Evolutionary conservation across 2,329 filamentous ascomycete genomes (phyloP).

Genomic region (Metarhizium sp.): DNA sequence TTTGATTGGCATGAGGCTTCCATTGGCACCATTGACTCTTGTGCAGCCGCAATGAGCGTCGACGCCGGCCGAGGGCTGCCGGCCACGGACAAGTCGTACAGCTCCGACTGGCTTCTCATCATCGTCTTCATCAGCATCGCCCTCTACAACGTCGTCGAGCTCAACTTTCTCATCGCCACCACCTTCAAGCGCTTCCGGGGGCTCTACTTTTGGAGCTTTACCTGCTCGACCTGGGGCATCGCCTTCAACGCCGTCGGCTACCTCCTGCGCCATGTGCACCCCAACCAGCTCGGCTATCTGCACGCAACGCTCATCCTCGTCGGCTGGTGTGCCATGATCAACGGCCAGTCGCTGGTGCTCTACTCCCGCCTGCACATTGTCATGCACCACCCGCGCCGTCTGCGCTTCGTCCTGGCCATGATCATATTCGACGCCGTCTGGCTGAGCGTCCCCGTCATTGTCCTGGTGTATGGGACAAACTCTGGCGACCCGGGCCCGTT

Average conservation of each 20-base stretch:
- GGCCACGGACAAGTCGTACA: background rate
- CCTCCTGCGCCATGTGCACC: slow-evolving; percentile 27
- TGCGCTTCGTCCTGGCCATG: slow-evolving; percentile 44
- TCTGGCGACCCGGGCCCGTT: slow-evolving; percentile 15
- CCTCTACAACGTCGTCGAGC: slow-evolving; percentile 19
- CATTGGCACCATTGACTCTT: background rate
- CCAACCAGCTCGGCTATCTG: slow-evolving; percentile 7
- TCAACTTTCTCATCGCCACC: slow-evolving; percentile 16
- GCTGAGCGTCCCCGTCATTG: slow-evolving; percentile 42
- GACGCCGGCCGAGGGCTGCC: background rate
- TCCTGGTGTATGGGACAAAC: slow-evolving; percentile 45
- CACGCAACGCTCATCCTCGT: slow-evolving; percentile 19
- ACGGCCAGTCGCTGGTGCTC: slow-evolving; percentile 50
- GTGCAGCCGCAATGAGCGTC: background rate
- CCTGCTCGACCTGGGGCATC: slow-evolving; percentile 18
- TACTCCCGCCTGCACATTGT: slow-evolving; percentile 55
- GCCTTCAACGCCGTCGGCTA: slow-evolving; percentile 31
- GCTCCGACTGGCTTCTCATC: slow-evolving; percentile 5
- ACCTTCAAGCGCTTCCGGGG: slow-evolving; percentile 18
- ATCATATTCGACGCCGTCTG: slow-evolving; percentile 45
- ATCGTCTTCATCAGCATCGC: slow-evolving; percentile 16
- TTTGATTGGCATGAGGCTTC: background rate
- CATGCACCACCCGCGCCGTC: slow-evolving; percentile 35
- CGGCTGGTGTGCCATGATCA: slow-evolving; percentile 41
- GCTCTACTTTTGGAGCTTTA: slow-evolving; percentile 24